Percentiles rank a stretch among this genome's conserved stretches.
These are phyloP conservation scores for Termitomyces sp. DNA, from an alignment of 768 basidiomycete genomes.

Conservation along the genomic window DNA sequence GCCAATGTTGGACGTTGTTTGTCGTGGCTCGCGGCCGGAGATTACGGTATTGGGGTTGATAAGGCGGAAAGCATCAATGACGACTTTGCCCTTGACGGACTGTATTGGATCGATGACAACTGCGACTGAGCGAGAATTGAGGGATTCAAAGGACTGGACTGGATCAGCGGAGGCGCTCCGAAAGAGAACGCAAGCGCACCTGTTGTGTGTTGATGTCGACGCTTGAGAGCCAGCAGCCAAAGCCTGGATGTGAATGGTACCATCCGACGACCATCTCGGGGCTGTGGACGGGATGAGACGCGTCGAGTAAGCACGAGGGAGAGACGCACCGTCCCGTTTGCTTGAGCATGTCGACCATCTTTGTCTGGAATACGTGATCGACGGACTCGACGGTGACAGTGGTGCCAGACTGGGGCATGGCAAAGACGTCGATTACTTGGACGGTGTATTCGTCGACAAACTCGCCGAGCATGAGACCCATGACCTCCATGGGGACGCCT, in stretches of 20 bases:
- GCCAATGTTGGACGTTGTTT: slow-evolving; percentile 97
- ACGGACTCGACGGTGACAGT: slow-evolving; percentile 97
- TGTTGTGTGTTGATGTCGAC: slow-evolving; percentile 99
- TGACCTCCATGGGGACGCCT: slow-evolving; percentile 99
- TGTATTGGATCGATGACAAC: slow-evolving; percentile 99
- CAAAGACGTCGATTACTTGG: slow-evolving; percentile 94
- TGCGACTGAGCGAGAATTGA: slow-evolving; percentile 89
- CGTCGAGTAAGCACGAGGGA: neutral
- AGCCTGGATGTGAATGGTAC: slow-evolving; percentile 99
- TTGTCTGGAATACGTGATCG: slow-evolving; percentile 97
- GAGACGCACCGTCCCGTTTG: slow-evolving; percentile 86
- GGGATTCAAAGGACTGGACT: slow-evolving; percentile 87
- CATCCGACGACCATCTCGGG: slow-evolving; percentile 99
- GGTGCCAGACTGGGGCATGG: slow-evolving; percentile 98
- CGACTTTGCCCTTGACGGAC: slow-evolving; percentile 97
- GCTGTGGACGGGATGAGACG: slow-evolving; percentile 27
- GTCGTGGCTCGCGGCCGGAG: slow-evolving; percentile 89
- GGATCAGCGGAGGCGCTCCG: slow-evolving; percentile 8
- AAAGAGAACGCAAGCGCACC: slow-evolving; percentile 32
- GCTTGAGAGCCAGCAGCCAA: slow-evolving; percentile 98
- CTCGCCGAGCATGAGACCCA: slow-evolving; percentile 97
- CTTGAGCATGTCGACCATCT: slow-evolving; percentile 99
- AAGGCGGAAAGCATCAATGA: slow-evolving; percentile 97
- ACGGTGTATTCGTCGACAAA: slow-evolving; percentile 98
- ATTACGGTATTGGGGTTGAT: slow-evolving; percentile 91